These are phyloP conservation scores for Diutina pseudorugosa DNA, from an alignment of 1,139 yeast species.

Conservation along the genomic window DNA sequence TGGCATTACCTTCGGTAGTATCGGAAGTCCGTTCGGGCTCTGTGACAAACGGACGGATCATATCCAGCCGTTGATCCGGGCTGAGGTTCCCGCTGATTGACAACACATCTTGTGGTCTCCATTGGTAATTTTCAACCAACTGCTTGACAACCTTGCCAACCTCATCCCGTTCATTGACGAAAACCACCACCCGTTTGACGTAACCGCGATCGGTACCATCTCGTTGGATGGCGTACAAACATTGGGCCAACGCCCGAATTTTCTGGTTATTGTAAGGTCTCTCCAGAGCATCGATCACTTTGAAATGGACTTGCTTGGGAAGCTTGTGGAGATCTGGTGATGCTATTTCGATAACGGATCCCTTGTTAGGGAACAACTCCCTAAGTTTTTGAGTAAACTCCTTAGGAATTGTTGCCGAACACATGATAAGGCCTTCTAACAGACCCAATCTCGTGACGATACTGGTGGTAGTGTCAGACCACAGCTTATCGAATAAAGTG, in stretches of 20 bases:
- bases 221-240: slow-evolving; percentile 70
- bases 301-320: slow-evolving; percentile 62
- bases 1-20: slow-evolving; percentile 14
- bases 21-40: slow-evolving; percentile 17
- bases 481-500: slow-evolving; percentile 77
- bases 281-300: slow-evolving; percentile 61
- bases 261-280: slow-evolving; percentile 79
- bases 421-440: slow-evolving; percentile 55
- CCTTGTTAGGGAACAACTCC: slow-evolving; percentile 49
- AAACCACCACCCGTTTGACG: slow-evolving; percentile 75
- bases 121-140: slow-evolving; percentile 41
- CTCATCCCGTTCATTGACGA: slow-evolving; percentile 66
- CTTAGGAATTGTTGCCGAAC: slow-evolving; percentile 85
- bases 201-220: slow-evolving; percentile 73
- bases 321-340: slow-evolving; percentile 78
- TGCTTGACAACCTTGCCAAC: slow-evolving; percentile 46
- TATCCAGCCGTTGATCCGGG: slow-evolving; percentile 42
- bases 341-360: slow-evolving; percentile 42
- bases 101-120: slow-evolving; percentile 30
- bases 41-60: slow-evolving; percentile 48
- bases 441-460: slow-evolving; percentile 42
- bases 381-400: slow-evolving; percentile 56
- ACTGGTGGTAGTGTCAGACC: slow-evolving; percentile 54
- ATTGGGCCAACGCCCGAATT: slow-evolving; percentile 75
- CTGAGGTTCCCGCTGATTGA: slow-evolving; percentile 59